Percentiles rank a stretch among this genome's conserved stretches.
Evolutionary conservation across 73 alveolate species (phyloP).

Genomic region (Paramecium caudatum): DNA sequence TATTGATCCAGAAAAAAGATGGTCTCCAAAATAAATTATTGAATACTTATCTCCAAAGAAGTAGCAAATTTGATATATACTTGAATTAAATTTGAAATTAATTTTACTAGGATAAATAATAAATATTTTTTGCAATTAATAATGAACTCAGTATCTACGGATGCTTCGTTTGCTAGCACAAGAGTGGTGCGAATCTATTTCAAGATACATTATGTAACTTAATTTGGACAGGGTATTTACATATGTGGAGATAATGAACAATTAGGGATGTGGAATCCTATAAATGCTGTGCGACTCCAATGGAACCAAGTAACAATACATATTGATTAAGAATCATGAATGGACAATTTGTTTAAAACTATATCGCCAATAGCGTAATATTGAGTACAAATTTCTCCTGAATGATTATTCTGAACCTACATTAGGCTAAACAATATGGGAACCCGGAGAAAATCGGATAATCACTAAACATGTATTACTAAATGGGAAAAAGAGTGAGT

Average conservation of each 20-base stretch:
- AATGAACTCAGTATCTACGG: conserved; percentile 36
- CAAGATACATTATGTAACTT: conserved; percentile 17
- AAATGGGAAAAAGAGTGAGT: conserved; percentile 8
- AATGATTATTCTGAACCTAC: conserved; percentile 41
- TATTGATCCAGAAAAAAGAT: conserved; percentile 72
- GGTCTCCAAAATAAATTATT: conserved; percentile 66
- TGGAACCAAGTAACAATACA: conserved; percentile 43
- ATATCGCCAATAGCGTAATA: background rate
- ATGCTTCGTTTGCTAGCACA: background rate
- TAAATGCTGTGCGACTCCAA: conserved; percentile 19
- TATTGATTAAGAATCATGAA: background rate
- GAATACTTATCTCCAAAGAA: conserved; percentile 27
- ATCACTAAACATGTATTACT: background rate
- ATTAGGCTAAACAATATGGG: background rate
- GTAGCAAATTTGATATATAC: conserved; percentile 28
- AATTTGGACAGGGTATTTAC: conserved; percentile 38
- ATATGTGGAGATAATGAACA: conserved; percentile 37
- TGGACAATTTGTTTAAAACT: conserved; percentile 49
- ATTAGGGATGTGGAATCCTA: conserved; percentile 56
- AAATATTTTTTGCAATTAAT: background rate
- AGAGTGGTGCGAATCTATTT: background rate
- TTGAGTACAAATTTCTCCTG: conserved; percentile 47
- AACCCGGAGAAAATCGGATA: conserved; percentile 58
- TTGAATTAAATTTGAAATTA: conserved; percentile 29
- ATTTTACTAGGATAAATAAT: background rate